Conservation (phyloP, 2,329 filamentous ascomycete species). For the Monilinia fructigena region DNA sequence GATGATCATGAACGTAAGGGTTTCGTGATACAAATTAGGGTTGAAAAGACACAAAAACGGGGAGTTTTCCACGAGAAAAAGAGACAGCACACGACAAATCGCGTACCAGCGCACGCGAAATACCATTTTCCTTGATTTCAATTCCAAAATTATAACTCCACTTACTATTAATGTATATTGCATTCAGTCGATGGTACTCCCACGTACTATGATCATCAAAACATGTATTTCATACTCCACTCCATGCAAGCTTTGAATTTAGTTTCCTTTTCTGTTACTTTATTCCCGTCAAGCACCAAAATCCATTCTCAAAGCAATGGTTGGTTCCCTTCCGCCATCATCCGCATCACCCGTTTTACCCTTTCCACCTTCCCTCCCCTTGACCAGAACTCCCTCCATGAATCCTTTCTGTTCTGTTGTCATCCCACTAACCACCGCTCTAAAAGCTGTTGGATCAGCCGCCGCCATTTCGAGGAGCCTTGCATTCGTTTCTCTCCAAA, state of each 20-base stretch:
- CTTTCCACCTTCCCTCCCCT: conserved; percentile 51
- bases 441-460: conserved; percentile 70
- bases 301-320: conserved; percentile 91
- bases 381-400: conserved; percentile 77
- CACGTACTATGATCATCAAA: neutral
- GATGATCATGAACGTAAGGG: too few relatives aligned
- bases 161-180: conserved; percentile 7
- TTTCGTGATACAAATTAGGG: neutral
- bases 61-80: neutral
- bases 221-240: neutral
- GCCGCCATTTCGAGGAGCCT: conserved; percentile 79
- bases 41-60: neutral
- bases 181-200: neutral
- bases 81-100: neutral
- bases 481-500: conserved; percentile 70
- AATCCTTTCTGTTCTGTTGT: conserved; percentile 67
- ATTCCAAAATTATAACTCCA: neutral
- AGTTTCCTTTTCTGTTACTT: too few relatives aligned
- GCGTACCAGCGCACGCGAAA: neutral
- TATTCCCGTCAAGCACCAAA: conserved; percentile 60
- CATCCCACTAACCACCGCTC: conserved; percentile 70
- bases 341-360: conserved; percentile 45
- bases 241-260: neutral
- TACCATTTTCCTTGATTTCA: neutral
- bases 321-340: conserved; percentile 62